Base-by-base conservation (phyloP, 805 yeast species). In the Starmera amethionina region DNA sequence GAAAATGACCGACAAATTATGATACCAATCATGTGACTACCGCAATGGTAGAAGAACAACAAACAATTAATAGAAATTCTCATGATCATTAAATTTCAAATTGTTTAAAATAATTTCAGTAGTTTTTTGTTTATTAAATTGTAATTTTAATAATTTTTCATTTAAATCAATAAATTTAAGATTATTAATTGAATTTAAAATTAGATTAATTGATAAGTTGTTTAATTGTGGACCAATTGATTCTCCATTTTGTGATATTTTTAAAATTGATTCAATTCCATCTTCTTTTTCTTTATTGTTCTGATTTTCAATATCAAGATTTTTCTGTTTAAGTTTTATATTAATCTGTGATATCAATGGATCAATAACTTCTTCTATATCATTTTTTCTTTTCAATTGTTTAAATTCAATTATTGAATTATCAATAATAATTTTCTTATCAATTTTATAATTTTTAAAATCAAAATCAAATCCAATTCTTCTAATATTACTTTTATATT, bases 401-500 rank as follows among this genome's bases (percentile, higher is more conserved):
- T 16, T 5, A 11, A 12, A n/a, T 11, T 22, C 10, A n/a, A 33
- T 18, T 11, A 22, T 33, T 8, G 25, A 16, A 33, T 33, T 18
- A 33, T 33, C 35, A 13, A 33, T 14, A 12, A 33, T 33, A 10
- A 33, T 33, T n/a, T 33, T 25, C 12, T 33, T 33, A 9, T 33
- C 15, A 19, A 33, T 33, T 28, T 29, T 35, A 14, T 35, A 32
- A 35, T 8, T 29, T 13, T 14, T 22, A 4, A 13, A 22, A 32
- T 3, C 30, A 15, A n/a, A 33, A 22, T 37, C 19, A 18, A 43
- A 42, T 32, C 44, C 45, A 30, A 54, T 48, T 27, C 52, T 40
- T 38, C 54, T 50, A 9, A 54, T 54, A 27, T 54, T 54, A 27
- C 49, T 56, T 11, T 57, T 57, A 30, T 39, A 54, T 34, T 52